Conservation (phyloP, 2,329 filamentous ascomycete genomes). For the Cytospora piceae region DNA sequence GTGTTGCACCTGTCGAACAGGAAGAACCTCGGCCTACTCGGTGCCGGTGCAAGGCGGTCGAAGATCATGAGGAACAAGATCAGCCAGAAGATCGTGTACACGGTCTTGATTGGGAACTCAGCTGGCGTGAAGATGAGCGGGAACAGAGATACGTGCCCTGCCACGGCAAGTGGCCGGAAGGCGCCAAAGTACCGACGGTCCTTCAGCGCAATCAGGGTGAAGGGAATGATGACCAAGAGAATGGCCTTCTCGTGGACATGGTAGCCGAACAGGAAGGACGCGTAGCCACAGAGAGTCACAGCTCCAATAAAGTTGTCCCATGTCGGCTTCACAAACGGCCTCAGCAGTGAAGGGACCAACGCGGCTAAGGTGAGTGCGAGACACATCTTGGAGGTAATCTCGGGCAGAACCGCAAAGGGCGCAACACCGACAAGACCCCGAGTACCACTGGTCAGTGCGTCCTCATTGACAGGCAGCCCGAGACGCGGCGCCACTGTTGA, state of each 20-base stretch:
- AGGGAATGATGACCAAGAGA: slow-evolving; percentile 90
- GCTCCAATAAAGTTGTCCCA: slow-evolving; percentile 91
- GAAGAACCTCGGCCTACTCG: slow-evolving; percentile 79
- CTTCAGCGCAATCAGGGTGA: slow-evolving; percentile 87
- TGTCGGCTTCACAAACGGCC: slow-evolving; percentile 77
- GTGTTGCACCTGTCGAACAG: slow-evolving; percentile 88
- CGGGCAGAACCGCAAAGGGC: slow-evolving; percentile 88
- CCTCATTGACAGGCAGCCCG: slow-evolving; percentile 71
- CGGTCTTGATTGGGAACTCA: slow-evolving; percentile 91
- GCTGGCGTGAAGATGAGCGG: slow-evolving; percentile 88
- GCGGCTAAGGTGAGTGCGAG: slow-evolving; percentile 83
- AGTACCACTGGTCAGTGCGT: slow-evolving; percentile 85
- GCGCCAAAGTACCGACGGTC: slow-evolving; percentile 90
- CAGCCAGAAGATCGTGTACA: slow-evolving; percentile 93
- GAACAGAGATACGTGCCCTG: slow-evolving; percentile 93
- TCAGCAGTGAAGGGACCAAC: slow-evolving; percentile 77
- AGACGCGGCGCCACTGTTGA: slow-evolving; percentile 76
- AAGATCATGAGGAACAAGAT: slow-evolving; percentile 84
- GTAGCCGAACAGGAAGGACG: slow-evolving; percentile 97
- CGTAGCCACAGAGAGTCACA: slow-evolving; percentile 90
- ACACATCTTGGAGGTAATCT: slow-evolving; percentile 78
- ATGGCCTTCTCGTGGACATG: slow-evolving; percentile 99
- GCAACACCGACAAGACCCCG: slow-evolving; percentile 92
- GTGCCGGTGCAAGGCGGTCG: slow-evolving; percentile 84
- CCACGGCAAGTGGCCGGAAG: slow-evolving; percentile 88